Evolutionary conservation across 139 green algal genomes (phyloP).

Genomic region (Coccomyxa sp.): DNA sequence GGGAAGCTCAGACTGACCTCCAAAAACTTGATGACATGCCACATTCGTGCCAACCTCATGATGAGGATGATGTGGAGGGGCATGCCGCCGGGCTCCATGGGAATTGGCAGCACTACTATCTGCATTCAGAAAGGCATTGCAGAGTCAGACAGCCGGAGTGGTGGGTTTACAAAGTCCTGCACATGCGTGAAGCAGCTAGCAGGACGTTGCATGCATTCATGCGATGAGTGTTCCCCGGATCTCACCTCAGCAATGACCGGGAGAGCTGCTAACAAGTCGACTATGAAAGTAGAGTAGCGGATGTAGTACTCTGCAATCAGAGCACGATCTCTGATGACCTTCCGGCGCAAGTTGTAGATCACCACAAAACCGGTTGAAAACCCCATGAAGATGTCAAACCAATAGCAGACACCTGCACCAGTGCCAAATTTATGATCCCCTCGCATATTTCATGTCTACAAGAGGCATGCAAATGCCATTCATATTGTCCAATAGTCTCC

Average conservation of each 20-base stretch:
- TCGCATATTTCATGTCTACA: background rate
- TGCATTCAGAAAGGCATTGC: background rate
- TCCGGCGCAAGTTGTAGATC: background rate
- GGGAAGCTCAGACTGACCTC: background rate
- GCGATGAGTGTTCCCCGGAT: background rate
- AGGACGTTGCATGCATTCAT: no score
- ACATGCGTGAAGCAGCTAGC: no score
- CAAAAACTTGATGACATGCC: background rate
- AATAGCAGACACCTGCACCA: conserved; percentile 8
- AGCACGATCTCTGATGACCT: background rate
- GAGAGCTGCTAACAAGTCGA: background rate
- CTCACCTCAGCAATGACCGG: conserved; percentile 3
- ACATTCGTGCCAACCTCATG: background rate
- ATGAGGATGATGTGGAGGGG: background rate
- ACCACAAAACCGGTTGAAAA: conserved; percentile 15
- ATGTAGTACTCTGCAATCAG: conserved; percentile 8
- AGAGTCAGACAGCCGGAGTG: no score
- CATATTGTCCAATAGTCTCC: background rate
- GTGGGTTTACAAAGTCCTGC: no score
- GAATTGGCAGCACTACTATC: background rate
- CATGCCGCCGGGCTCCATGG: background rate
- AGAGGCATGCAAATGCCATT: background rate
- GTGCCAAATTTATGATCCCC: background rate
- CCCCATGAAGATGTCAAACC: conserved; percentile 5
- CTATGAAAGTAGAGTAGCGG: background rate